Percentiles rank a stretch among this genome's conserved stretches.
Evolutionary conservation across 2,329 filamentous ascomycete genomes (phyloP).

Genomic region (Paecilomyces sp.): DNA sequence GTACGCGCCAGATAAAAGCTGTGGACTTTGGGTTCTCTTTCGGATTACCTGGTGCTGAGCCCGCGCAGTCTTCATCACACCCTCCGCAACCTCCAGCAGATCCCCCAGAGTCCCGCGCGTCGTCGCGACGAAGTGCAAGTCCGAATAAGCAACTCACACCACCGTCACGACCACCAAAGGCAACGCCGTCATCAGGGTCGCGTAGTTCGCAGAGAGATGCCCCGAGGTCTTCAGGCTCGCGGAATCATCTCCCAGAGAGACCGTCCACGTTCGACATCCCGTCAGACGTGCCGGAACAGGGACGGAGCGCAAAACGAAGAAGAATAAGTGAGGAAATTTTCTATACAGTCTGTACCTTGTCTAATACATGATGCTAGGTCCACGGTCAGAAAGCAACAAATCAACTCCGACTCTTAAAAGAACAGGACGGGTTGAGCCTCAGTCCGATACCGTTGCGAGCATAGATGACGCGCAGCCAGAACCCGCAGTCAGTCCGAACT

Average conservation of each 20-base stretch:
- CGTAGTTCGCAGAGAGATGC: constrained; percentile 5
- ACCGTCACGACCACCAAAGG: constrained; percentile 8
- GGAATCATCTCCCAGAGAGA: constrained; percentile 21
- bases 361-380: neutral
- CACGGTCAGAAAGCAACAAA: neutral
- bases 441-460: neutral
- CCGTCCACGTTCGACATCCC: constrained; percentile 31
- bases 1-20: constrained; percentile 40
- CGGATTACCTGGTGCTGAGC: constrained; percentile 21
- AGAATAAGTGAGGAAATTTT: constrained; percentile 21
- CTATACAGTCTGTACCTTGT: neutral
- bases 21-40: constrained; percentile 47
- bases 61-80: constrained; percentile 18
- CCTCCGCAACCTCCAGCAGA: constrained; percentile 13
- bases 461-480: neutral
- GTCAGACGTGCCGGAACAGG: constrained; percentile 18
- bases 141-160: constrained; percentile 7
- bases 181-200: constrained; percentile 8
- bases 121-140: constrained; percentile 11
- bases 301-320: constrained; percentile 24
- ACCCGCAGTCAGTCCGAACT: neutral
- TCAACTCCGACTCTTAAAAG: neutral
- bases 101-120: constrained; percentile 10
- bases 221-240: constrained; percentile 24
- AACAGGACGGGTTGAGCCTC: neutral